phyloP scores from a whole-genome alignment of 1,284 basidiomycete genomes.

The Earliella scabrosa region DNA sequence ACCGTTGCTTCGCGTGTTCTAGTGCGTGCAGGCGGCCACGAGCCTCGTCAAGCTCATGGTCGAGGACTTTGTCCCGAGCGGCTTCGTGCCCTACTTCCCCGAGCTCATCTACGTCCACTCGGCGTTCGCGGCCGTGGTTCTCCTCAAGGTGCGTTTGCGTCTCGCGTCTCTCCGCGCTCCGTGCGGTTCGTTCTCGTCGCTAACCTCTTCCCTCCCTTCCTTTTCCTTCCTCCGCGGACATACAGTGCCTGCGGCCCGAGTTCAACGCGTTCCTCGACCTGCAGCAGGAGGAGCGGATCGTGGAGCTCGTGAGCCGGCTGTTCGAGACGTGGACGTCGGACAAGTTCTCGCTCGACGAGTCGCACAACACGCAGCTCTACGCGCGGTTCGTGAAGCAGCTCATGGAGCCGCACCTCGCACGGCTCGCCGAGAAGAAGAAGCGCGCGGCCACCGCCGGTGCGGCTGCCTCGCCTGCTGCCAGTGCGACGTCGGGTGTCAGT shows the following conservation, averaged over 20 bases:
- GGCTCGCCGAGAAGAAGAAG: slow-evolving; percentile 16
- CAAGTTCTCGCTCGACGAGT: slow-evolving; percentile 28
- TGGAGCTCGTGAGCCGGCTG: slow-evolving; percentile 29
- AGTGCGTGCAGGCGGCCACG: slow-evolving; percentile 39
- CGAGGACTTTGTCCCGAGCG: slow-evolving; percentile 33
- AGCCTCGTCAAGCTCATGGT: slow-evolving; percentile 35
- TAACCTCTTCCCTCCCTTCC: background rate
- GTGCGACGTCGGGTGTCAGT: background rate
- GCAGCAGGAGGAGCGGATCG: slow-evolving; percentile 32
- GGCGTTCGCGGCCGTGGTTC: slow-evolving; percentile 45
- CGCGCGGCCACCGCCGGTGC: background rate
- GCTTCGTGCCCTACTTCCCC: slow-evolving; percentile 43
- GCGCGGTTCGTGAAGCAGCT: slow-evolving; percentile 35
- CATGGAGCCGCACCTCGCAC: slow-evolving; percentile 26
- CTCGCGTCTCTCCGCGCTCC: background rate
- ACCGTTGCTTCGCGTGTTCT: slow-evolving; percentile 6
- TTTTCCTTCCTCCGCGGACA: no score
- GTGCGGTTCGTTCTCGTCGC: background rate
- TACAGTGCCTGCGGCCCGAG: slow-evolving; percentile 35
- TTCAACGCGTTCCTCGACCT: slow-evolving; percentile 30
- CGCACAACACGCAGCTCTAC: slow-evolving; percentile 35
- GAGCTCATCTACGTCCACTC: slow-evolving; percentile 47
- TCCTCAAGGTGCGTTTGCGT: slow-evolving; percentile 35
- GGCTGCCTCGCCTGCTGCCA: background rate
- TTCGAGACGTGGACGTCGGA: slow-evolving; percentile 29